phyloP scores from a whole-genome alignment of 116 monocot genomes.

The Iris pallida region DNA sequence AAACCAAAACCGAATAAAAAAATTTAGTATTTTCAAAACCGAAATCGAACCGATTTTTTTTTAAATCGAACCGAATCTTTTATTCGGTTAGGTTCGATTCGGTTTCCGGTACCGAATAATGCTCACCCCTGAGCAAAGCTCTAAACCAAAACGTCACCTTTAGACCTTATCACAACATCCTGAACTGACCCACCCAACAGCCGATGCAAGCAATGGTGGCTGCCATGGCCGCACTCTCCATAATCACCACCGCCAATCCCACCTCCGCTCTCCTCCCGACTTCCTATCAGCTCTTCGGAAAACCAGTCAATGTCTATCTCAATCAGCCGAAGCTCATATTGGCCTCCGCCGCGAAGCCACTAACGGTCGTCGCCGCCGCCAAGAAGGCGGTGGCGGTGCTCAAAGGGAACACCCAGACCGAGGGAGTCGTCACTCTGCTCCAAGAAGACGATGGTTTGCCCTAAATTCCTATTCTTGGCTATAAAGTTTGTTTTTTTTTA shows the following conservation, averaged over 20 bases:
- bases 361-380: constrained; percentile 41
- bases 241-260: constrained; percentile 11
- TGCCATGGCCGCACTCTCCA: constrained; percentile 49
- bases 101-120: too few species aligned
- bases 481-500: constrained; percentile 20
- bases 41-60: too few species aligned
- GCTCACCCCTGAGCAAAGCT: too few species aligned
- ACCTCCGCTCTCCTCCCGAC: constrained; percentile 52
- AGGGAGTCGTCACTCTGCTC: constrained; percentile 77
- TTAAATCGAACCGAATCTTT: too few species aligned
- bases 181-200: too few species aligned
- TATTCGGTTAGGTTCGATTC: too few species aligned
- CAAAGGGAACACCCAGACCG: constrained; percentile 71
- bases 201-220: constrained; percentile 12
- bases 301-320: constrained; percentile 16
- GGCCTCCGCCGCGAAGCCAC: constrained; percentile 12
- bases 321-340: constrained; percentile 1
- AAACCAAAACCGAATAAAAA: too few species aligned
- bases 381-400: constrained; percentile 93
- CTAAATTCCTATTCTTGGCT: background rate
- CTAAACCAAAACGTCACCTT: too few species aligned
- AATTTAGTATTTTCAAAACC: too few species aligned
- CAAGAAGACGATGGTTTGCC: constrained; percentile 69
- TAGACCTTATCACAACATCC: too few species aligned
- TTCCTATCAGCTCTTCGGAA: constrained; percentile 16